Conservation (phyloP, 345 rosid species). For the Sonneratia caseolaris region DNA sequence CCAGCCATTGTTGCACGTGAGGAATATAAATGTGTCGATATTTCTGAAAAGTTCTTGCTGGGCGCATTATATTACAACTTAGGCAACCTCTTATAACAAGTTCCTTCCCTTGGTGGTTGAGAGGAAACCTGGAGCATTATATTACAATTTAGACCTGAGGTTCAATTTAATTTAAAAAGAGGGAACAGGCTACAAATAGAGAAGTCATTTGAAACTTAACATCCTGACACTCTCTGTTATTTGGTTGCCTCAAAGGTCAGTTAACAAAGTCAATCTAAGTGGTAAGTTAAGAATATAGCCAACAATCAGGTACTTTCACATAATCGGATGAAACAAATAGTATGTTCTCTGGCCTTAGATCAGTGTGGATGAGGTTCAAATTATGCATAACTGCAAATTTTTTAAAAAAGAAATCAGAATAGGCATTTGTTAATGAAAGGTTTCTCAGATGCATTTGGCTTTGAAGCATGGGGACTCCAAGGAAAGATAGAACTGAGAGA, state of each 20-base stretch:
- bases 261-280: not conserved
- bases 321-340: conserved; percentile 54
- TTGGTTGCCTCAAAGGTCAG: not conserved
- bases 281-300: conserved; percentile 22
- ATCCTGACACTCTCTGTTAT: not conserved
- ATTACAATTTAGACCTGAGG: not conserved
- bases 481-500: conserved; percentile 12
- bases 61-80: conserved; percentile 36
- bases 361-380: conserved; percentile 53
- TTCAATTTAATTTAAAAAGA: not conserved
- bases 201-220: not conserved
- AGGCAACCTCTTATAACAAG: conserved; percentile 44
- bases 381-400: conserved; percentile 43
- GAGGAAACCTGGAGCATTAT: conserved; percentile 24
- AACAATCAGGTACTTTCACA: conserved; percentile 20
- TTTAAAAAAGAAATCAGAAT: not conserved
- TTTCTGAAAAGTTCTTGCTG: too few species aligned
- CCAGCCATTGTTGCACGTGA: not conserved
- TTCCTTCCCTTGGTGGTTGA: conserved; percentile 23
- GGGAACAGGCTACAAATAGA: not conserved
- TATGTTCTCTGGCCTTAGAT: conserved; percentile 62
- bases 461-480: not conserved
- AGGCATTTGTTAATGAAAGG: conserved; percentile 9
- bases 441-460: not conserved
- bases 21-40: too few species aligned